Conservation (phyloP, 352 stramenopile genomes). For the Sclerospora graminicola region DNA sequence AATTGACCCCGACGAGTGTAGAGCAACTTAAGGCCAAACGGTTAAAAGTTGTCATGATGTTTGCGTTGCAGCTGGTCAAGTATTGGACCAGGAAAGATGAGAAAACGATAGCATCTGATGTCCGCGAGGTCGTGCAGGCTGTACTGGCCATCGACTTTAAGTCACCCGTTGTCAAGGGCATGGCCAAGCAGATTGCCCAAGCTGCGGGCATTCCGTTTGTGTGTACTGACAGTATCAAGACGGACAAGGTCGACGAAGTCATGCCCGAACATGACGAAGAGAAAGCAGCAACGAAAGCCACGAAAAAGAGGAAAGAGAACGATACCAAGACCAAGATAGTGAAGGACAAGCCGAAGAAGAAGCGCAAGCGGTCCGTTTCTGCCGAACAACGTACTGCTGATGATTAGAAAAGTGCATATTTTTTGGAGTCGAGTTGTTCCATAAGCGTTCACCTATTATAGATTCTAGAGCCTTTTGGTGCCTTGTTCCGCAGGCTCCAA, state of each 20-base stretch:
- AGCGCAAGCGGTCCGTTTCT: conserved; percentile 35
- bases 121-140: conserved; percentile 30
- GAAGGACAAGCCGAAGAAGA: conserved; percentile 37
- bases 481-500: background rate
- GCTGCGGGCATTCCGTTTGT: conserved; percentile 27
- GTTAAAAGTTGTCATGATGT: conserved; percentile 60
- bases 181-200: conserved; percentile 55
- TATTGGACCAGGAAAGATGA: conserved; percentile 26
- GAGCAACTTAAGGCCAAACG: conserved; percentile 65
- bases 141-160: conserved; percentile 38
- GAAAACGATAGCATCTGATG: conserved; percentile 12
- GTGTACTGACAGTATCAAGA: conserved; percentile 7
- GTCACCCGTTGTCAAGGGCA: conserved; percentile 61
- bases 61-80: conserved; percentile 58
- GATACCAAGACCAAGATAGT: conserved; percentile 37
- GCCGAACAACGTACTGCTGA: conserved; percentile 4
- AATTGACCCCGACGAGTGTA: conserved; percentile 29
- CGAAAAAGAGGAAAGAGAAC: conserved; percentile 17
- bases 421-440: background rate
- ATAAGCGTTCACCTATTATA: conserved; percentile 25
- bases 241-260: conserved; percentile 21
- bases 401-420: conserved; percentile 1
- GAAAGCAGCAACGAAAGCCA: conserved; percentile 5
- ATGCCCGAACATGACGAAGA: conserved; percentile 21
- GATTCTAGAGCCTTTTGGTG: conserved; percentile 30